Percentiles rank a stretch among this genome's conserved stretches.
Conservation (phyloP, 768 basidiomycete species). For the Boletus rubescentipes region DNA sequence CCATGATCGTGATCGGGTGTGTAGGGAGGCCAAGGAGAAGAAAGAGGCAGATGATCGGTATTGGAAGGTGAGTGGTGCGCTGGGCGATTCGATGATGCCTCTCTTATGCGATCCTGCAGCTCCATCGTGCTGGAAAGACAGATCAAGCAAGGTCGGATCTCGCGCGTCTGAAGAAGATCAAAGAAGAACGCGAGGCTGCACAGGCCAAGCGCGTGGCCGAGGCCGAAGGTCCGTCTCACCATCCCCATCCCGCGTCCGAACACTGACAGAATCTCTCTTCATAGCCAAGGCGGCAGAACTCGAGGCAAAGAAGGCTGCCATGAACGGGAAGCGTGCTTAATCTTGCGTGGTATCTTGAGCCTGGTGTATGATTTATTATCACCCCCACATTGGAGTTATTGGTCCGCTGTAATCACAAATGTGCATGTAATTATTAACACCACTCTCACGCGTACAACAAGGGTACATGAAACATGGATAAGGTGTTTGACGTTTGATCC, state of each 20-base stretch:
- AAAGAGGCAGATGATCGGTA: slow-evolving; percentile 85
- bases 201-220: slow-evolving; percentile 88
- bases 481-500: too few species aligned
- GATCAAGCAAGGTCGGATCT: slow-evolving; percentile 89
- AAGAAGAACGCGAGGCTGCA: slow-evolving; percentile 84
- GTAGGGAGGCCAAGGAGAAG: slow-evolving; percentile 90
- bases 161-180: slow-evolving; percentile 80
- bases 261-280: neutral
- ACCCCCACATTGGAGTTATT: neutral
- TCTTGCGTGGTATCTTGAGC: slow-evolving; percentile 36
- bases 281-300: slow-evolving; percentile 64
- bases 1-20: neutral
- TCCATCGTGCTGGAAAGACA: slow-evolving; percentile 82
- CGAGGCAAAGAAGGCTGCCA: slow-evolving; percentile 52
- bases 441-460: too few species aligned
- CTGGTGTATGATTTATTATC: slow-evolving; percentile 2
- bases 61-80: slow-evolving; percentile 61
- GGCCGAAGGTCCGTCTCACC: slow-evolving; percentile 60
- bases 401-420: too few species aligned
- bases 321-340: slow-evolving; percentile 27
- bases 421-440: too few species aligned
- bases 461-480: too few species aligned
- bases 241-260: neutral
- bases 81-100: neutral
- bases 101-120: slow-evolving; percentile 36